Percentiles rank a stretch among this genome's conserved stretches.
Conservation (phyloP, 176 grass and related monocot species). For the Aegilops umbellulata region DNA sequence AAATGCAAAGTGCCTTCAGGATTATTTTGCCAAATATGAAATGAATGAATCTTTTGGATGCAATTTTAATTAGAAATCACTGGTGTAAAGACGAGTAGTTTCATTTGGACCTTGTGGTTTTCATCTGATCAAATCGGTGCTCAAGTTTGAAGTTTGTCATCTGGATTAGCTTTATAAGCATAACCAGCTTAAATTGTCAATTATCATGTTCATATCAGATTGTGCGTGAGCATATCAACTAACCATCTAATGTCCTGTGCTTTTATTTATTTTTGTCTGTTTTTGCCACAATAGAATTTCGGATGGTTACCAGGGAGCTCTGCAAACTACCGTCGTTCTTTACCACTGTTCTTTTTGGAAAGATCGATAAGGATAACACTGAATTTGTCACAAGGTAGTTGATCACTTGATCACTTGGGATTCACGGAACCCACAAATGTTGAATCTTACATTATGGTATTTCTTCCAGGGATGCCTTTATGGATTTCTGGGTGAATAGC, state of each 20-base stretch:
- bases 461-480: constrained; percentile 74
- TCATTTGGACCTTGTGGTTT: background rate
- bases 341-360: constrained; percentile 72
- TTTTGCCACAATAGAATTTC: constrained; percentile 60
- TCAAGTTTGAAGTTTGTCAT: constrained; percentile 21
- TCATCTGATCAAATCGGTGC: background rate
- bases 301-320: constrained; percentile 90
- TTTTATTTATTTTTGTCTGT: background rate
- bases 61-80: background rate
- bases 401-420: background rate
- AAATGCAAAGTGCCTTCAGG: background rate
- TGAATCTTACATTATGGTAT: constrained; percentile 6
- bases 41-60: background rate
- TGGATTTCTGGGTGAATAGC: constrained; percentile 86
- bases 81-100: background rate
- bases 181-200: background rate
- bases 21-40: background rate
- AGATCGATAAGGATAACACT: constrained; percentile 63
- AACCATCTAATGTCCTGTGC: background rate
- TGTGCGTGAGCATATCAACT: background rate
- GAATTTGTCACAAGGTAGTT: constrained; percentile 70
- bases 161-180: background rate
- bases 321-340: constrained; percentile 94
- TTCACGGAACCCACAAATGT: background rate
- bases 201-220: constrained; percentile 16